A percentile compares a stretch with the other conserved stretches of the same genome.
phyloP scores from a whole-genome alignment of 345 rosid genomes.

The Syzygium grande region DNA sequence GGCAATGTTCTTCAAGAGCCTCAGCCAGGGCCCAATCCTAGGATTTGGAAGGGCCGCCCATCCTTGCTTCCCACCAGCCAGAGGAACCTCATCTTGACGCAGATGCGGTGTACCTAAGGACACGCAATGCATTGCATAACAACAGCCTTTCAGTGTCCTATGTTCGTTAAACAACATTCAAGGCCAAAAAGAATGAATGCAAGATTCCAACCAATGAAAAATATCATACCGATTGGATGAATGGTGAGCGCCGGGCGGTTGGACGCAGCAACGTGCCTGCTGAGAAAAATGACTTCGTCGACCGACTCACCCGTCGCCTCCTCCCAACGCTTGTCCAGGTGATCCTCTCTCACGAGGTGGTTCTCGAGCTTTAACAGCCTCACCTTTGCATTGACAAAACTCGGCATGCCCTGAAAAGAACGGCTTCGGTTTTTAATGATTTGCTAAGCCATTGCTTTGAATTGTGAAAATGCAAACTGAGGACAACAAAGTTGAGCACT shows the following conservation, averaged over 20 bases:
- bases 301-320: conserved; percentile 63
- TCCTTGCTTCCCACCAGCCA: conserved; percentile 77
- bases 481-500: not conserved
- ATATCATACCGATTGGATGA: conserved; percentile 61
- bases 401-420: conserved; percentile 31
- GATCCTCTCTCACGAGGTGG: conserved; percentile 56
- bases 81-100: conserved; percentile 52
- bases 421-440: not conserved
- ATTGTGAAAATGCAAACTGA: not conserved
- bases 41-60: conserved; percentile 87
- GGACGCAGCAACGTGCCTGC: conserved; percentile 81
- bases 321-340: conserved; percentile 77
- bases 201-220: not conserved
- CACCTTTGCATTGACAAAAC: conserved; percentile 35
- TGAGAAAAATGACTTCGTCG: conserved; percentile 65
- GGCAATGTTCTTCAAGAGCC: conserved; percentile 55
- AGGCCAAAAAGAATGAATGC: not conserved
- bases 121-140: not conserved
- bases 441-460: not conserved
- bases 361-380: conserved; percentile 55
- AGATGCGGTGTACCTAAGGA: conserved; percentile 66
- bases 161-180: not conserved
- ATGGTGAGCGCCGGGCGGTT: conserved; percentile 81
- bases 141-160: not conserved
- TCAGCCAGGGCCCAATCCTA: conserved; percentile 77